Conservation (phyloP, 1,139 yeast genomes). For the Scheffersomyces titani region DNA sequence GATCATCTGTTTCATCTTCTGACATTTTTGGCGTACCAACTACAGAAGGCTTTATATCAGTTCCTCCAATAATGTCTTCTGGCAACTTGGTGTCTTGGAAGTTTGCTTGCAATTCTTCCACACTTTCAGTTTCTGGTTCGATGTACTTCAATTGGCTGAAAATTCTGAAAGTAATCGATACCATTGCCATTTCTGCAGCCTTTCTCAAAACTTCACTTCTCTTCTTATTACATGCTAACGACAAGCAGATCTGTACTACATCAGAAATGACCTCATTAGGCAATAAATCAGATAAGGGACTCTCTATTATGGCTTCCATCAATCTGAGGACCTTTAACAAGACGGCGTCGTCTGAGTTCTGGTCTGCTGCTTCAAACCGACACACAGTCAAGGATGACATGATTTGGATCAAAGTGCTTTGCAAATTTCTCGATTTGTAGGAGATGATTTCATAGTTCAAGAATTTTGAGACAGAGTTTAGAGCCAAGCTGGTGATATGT, state of each 20-base stretch:
- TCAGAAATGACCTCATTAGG: slow-evolving; percentile 86
- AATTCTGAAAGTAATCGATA: slow-evolving; percentile 65
- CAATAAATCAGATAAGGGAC: slow-evolving; percentile 63
- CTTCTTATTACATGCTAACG: slow-evolving; percentile 90
- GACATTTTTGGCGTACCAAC: slow-evolving; percentile 12
- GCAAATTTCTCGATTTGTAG: slow-evolving; percentile 44
- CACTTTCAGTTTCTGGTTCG: slow-evolving; percentile 46
- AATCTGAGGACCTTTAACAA: slow-evolving; percentile 77
- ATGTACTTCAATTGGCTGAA: slow-evolving; percentile 62
- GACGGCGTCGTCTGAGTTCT: slow-evolving; percentile 89
- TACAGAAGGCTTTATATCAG: slow-evolving; percentile 17
- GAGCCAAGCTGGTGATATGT: slow-evolving; percentile 77
- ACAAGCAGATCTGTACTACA: slow-evolving; percentile 86
- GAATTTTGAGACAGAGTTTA: slow-evolving; percentile 74
- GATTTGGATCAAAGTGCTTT: slow-evolving; percentile 56
- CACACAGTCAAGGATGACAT: slow-evolving; percentile 87
- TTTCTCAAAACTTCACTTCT: slow-evolving; percentile 87
- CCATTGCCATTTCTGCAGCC: slow-evolving; percentile 87
- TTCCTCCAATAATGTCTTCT: slow-evolving; percentile 45
- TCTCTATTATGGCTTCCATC: slow-evolving; percentile 66
- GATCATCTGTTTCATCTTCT: slow-evolving; percentile 3
- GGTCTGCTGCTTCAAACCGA: slow-evolving; percentile 94
- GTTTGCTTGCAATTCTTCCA: slow-evolving; percentile 34
- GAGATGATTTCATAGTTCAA: slow-evolving; percentile 61
- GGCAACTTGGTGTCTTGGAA: slow-evolving; percentile 38